phyloP scores from a whole-genome alignment of 2,329 filamentous ascomycete species.

The Karstenula rhodostoma region DNA sequence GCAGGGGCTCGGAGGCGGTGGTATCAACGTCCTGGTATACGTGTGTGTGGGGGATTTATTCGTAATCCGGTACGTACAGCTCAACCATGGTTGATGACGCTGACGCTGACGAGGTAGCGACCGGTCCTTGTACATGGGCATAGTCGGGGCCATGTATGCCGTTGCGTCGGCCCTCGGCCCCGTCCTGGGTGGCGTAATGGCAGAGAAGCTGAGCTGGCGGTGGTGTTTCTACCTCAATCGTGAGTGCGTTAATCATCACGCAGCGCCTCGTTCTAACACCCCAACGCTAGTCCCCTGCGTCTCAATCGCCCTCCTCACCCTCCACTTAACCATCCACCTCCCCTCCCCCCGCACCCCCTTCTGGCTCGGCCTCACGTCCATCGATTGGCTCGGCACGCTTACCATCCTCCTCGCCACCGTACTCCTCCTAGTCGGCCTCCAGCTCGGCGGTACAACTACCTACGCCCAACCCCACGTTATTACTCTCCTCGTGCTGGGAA shows the following conservation, averaged over 20 bases:
- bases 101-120: conserved; percentile 43
- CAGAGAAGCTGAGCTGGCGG: conserved; percentile 56
- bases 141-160: conserved; percentile 63
- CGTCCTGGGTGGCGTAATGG: conserved; percentile 62
- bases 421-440: conserved; percentile 61
- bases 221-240: conserved; percentile 57
- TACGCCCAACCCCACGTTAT: conserved; percentile 62
- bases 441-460: conserved; percentile 59
- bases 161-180: conserved; percentile 63
- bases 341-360: conserved; percentile 61
- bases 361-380: conserved; percentile 55
- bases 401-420: conserved; percentile 59
- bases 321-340: conserved; percentile 62
- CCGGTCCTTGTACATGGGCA: conserved; percentile 60
- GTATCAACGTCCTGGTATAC: conserved; percentile 60
- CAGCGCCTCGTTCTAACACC: conserved; percentile 46
- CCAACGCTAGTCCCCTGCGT: conserved; percentile 58
- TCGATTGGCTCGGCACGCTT: conserved; percentile 63
- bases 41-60: conserved; percentile 66
- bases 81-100: background rate
- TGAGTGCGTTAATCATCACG: conserved; percentile 15
- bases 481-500: conserved; percentile 59
- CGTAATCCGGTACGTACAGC: conserved; percentile 37
- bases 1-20: conserved; percentile 64
- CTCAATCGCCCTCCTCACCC: conserved; percentile 56